phyloP scores from a whole-genome alignment of 805 yeast species.

The Kockiozyma suomiensis region DNA sequence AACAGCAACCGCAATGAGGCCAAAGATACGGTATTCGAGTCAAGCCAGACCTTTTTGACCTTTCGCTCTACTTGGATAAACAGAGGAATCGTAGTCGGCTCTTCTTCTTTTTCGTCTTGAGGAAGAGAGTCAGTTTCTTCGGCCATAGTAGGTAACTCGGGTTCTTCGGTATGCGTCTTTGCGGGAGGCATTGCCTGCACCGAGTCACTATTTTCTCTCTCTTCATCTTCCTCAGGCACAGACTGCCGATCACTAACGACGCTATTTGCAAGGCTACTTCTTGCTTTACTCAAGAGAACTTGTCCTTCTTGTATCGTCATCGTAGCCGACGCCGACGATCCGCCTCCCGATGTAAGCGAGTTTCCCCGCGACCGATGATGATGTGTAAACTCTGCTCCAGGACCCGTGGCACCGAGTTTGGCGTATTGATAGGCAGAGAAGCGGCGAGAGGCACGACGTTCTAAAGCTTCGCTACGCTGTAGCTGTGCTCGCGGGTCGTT shows the following conservation, averaged over 20 bases:
- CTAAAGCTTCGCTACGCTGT: slow-evolving; percentile 80
- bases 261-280: slow-evolving; percentile 2
- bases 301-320: slow-evolving; percentile 10
- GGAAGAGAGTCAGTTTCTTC: not conserved
- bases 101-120: not conserved
- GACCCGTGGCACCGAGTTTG: slow-evolving; percentile 48
- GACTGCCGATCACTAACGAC: not conserved
- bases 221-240: slow-evolving; percentile 1
- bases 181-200: no score
- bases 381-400: slow-evolving; percentile 6
- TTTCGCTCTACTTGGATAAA: slow-evolving; percentile 42
- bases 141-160: not conserved
- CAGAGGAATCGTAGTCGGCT: not conserved
- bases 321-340: not conserved
- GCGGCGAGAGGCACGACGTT: slow-evolving; percentile 89
- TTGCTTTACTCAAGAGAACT: not conserved
- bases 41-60: slow-evolving; percentile 39
- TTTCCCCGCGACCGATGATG: slow-evolving; percentile 4
- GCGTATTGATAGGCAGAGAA: slow-evolving; percentile 93
- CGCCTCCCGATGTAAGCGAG: not conserved
- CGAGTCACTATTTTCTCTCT: no score
- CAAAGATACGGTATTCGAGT: slow-evolving; percentile 45
- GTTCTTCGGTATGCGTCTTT: not conserved
- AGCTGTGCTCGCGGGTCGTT: slow-evolving; percentile 72
- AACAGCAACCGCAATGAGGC: slow-evolving; percentile 68